Base-by-base conservation (phyloP, 2,329 filamentous ascomycete genomes). In the Aureobasidium sp. region DNA sequence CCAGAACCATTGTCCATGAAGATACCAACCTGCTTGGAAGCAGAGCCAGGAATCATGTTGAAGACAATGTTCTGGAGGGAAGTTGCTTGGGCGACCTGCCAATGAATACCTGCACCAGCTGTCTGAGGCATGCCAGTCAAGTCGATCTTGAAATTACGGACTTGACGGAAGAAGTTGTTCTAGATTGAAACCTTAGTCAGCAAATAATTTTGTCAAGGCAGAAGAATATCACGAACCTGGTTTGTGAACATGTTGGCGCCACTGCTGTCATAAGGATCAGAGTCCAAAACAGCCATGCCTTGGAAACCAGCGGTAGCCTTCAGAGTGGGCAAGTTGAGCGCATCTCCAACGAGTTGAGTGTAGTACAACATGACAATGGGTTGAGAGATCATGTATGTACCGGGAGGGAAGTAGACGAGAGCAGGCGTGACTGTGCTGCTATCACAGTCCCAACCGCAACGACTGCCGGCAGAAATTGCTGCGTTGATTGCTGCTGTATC, bases 331-430 rank as follows among this genome's bases (percentile, higher is more conserved):
- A 87, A 75, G 65, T 83, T 79, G 69, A 84, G 71, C 53, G 87
- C 86, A 77, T 97, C 92, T 63, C 93, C 93, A 39, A 97, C 81
- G 65, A 97, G 84, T 74, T 97, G 92, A 10, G 92, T 96, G 79
- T 96, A 96, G 81, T 97, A 97, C 75, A 87, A 88, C 73, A 92
- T 88, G 57, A 92, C 77, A 67, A 97, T 84, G 26, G 93, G 90
- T 70, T 80, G 82, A 72, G 86, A 90, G 68, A 97, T 87, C 20
- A 89, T 71, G 71, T 97, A 97, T 62, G 86, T 95, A 67, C 93
- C 92, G 12, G 90, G 81, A 43, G 92, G 92, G 79, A 97, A 96
- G 79, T 96, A 97, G 59, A 97, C 85, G 15, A 97, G 78, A 29
- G 90, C 93, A 0, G 93, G 93, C 1, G 86, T 85, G n/a, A 84